Percentiles rank a stretch among this genome's conserved stretches.
Evolutionary conservation across 2,329 filamentous ascomycete species (phyloP).

Genomic region (Trichoderma oligosporum): DNA sequence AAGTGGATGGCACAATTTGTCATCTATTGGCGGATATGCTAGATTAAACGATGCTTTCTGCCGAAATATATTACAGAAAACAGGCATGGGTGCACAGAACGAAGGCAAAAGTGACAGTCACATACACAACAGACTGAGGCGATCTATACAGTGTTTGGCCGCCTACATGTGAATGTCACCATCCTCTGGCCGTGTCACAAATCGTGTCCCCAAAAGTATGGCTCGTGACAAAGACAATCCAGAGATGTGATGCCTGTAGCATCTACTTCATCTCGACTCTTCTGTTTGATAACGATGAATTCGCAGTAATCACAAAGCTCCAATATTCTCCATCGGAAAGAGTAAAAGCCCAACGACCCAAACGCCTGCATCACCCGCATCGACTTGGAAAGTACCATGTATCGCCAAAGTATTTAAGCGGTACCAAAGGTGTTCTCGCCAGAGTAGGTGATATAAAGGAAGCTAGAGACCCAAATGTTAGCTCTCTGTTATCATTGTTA

Average conservation of each 20-base stretch:
- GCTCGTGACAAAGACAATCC: constrained; percentile 2
- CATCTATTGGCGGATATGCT: constrained; percentile 5
- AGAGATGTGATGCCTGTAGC: neutral
- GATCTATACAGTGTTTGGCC: neutral
- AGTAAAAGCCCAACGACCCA: constrained; percentile 31
- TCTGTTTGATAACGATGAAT: constrained; percentile 6
- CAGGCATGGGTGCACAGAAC: neutral
- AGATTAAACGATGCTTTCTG: constrained; percentile 1
- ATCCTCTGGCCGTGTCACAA: neutral
- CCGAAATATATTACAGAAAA: neutral
- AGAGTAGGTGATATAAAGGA: constrained; percentile 99
- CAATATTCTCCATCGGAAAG: constrained; percentile 27
- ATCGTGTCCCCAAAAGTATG: neutral
- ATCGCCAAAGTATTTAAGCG: constrained; percentile 23
- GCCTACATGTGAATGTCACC: neutral
- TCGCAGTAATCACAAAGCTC: constrained; percentile 28
- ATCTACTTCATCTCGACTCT: constrained; percentile 6
- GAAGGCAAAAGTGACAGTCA: neutral
- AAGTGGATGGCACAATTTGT: neutral
- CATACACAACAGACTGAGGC: neutral
- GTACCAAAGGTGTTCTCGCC: constrained; percentile 97
- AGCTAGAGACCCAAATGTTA: constrained; percentile 48
- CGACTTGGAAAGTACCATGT: constrained; percentile 17
- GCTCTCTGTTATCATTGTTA: neutral
- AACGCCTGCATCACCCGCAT: constrained; percentile 36